These are phyloP conservation scores for Sistotremastrum suecicum DNA, from an alignment of 768 basidiomycete species.

Conservation along the genomic window DNA sequence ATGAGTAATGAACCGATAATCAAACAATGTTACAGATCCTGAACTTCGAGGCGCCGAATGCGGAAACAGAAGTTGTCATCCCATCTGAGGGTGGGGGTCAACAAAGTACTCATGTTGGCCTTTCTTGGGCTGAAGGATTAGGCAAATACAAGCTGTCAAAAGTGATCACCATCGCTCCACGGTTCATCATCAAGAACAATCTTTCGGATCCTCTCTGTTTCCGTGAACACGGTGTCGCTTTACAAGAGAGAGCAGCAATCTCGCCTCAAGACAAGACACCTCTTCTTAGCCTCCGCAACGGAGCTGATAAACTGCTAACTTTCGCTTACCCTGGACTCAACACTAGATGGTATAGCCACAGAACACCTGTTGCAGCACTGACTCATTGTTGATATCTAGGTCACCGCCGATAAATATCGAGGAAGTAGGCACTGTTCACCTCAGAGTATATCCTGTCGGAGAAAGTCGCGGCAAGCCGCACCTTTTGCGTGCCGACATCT, in stretches of 20 bases:
- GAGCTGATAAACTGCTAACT: conserved; percentile 63
- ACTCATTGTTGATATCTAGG: conserved; percentile 29
- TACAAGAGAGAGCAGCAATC: conserved; percentile 45
- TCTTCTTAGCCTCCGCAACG: conserved; percentile 50
- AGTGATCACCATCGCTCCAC: conserved; percentile 80
- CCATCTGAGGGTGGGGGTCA: conserved; percentile 44
- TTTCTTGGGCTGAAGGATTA: conserved; percentile 88
- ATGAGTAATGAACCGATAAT: neutral
- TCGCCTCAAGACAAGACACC: conserved; percentile 55
- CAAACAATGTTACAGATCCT: conserved; percentile 36
- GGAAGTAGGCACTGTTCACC: conserved; percentile 74
- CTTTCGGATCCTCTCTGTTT: conserved; percentile 55
- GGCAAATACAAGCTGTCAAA: conserved; percentile 97
- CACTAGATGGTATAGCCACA: conserved; percentile 50
- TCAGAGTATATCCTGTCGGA: conserved; percentile 42
- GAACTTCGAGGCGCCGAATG: conserved; percentile 81
- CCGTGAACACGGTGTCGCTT: conserved; percentile 71
- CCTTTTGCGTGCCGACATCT: conserved; percentile 63
- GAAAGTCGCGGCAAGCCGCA: conserved; percentile 24
- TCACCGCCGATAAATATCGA: conserved; percentile 85
- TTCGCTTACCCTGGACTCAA: conserved; percentile 79
- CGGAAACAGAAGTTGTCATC: conserved; percentile 73
- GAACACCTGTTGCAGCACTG: neutral
- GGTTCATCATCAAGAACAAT: conserved; percentile 82
- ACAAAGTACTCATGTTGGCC: conserved; percentile 65